These are phyloP conservation scores for Podaxis mareebaensis DNA, from an alignment of 768 basidiomycete species.

Conservation along the genomic window DNA sequence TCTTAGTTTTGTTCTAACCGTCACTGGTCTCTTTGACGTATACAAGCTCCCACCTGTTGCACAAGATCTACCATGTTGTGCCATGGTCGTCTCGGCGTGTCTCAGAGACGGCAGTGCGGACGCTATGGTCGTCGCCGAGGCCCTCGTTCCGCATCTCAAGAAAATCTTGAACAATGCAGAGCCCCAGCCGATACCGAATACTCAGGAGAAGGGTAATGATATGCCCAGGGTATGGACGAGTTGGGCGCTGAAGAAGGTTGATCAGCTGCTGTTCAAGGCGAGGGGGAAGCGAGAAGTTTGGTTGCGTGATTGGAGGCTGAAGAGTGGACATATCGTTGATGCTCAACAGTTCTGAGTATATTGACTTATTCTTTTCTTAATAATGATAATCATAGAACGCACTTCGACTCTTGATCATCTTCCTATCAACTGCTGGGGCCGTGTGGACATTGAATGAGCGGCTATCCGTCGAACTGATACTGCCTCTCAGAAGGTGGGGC, in stretches of 20 bases:
- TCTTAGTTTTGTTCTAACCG: constrained; percentile 47
- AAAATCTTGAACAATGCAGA: constrained; percentile 23
- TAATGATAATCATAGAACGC: too few species aligned
- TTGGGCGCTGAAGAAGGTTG: constrained; percentile 31
- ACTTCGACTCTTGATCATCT: not conserved
- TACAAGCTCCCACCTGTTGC: constrained; percentile 56
- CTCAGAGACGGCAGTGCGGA: constrained; percentile 43
- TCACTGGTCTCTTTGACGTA: constrained; percentile 52
- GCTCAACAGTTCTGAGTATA: not conserved
- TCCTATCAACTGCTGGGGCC: not conserved
- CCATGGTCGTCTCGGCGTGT: constrained; percentile 60
- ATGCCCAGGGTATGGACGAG: constrained; percentile 29
- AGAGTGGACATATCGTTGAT: constrained; percentile 7
- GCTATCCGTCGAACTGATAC: not conserved
- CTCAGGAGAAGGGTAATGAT: constrained; percentile 16
- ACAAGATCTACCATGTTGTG: constrained; percentile 55
- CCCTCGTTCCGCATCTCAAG: constrained; percentile 40
- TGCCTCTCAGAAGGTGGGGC: too few species aligned
- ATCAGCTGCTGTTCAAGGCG: constrained; percentile 22
- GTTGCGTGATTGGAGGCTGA: constrained; percentile 9
- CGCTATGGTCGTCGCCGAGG: constrained; percentile 39
- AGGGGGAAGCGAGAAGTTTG: not conserved
- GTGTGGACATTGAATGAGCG: not conserved
- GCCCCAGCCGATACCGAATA: constrained; percentile 13
- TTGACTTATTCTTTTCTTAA: not conserved